These are phyloP conservation scores for Vitis hybrid DNA, from an alignment of 177 flowering plant genomes.

Conservation along the genomic window DNA sequence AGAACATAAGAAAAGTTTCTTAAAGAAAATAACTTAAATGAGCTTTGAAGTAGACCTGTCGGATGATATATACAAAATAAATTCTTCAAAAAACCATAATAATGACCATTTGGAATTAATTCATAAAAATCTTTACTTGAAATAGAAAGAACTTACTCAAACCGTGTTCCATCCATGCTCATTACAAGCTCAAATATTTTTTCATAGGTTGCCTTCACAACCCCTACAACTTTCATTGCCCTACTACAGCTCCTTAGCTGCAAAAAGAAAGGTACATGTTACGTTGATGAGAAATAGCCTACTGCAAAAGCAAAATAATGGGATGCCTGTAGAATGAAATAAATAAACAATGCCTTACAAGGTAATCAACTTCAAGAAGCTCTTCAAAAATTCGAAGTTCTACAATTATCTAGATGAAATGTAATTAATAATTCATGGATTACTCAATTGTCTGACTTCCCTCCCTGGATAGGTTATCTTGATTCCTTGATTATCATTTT, in stretches of 20 bases:
- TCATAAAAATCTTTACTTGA: slow-evolving; percentile 1
- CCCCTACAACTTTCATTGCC: slow-evolving; percentile 99
- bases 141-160: slow-evolving; percentile 68
- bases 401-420: slow-evolving; percentile 30
- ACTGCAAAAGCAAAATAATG: background rate
- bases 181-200: slow-evolving; percentile 97
- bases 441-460: background rate
- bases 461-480: background rate
- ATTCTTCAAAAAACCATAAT: too few species aligned
- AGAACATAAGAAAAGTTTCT: too few species aligned
- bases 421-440: slow-evolving; percentile 2
- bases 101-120: too few species aligned
- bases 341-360: slow-evolving; percentile 49
- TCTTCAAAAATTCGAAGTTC: slow-evolving; percentile 99
- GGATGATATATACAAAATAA: too few species aligned
- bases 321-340: slow-evolving; percentile 2
- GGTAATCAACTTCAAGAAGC: slow-evolving; percentile 94
- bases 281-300: slow-evolving; percentile 5
- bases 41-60: too few species aligned
- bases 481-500: slow-evolving; percentile 1
- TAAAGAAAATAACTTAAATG: too few species aligned
- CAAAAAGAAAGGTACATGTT: slow-evolving; percentile 23
- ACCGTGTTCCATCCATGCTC: slow-evolving; percentile 99
- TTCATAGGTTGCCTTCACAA: slow-evolving; percentile 96
- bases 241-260: slow-evolving; percentile 99